phyloP scores from a whole-genome alignment of 139 green algal genomes.

The Chlamydomonas sp. region DNA sequence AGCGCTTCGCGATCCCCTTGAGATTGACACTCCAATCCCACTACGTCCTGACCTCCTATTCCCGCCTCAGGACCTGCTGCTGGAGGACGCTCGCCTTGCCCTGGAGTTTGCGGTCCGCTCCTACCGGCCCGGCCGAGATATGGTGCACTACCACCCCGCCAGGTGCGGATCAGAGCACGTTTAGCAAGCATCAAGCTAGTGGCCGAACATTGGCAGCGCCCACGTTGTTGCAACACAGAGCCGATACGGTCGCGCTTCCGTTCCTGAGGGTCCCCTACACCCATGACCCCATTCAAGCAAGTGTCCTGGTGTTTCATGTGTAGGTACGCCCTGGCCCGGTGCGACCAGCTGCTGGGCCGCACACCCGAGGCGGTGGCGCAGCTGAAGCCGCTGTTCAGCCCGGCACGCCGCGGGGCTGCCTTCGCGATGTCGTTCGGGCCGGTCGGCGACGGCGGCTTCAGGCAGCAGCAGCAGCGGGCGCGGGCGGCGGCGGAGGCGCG shows the following conservation, averaged over 20 bases:
- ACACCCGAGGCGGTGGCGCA: not conserved
- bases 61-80: constrained; percentile 16
- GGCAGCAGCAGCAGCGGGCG: not conserved
- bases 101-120: constrained; percentile 9
- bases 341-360: constrained; percentile 12
- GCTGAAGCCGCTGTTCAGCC: constrained; percentile 27
- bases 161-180: not conserved
- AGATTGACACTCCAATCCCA: not conserved
- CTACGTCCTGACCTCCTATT: not conserved
- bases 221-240: too few species aligned
- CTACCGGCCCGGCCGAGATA: constrained; percentile 12
- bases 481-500: not conserved
- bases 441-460: constrained; percentile 1
- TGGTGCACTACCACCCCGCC: constrained; percentile 21
- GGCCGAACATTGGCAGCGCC: too few species aligned
- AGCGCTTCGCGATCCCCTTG: too few species aligned
- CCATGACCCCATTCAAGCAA: too few species aligned
- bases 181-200: too few species aligned
- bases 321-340: constrained; percentile 4
- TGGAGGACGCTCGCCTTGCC: constrained; percentile 18
- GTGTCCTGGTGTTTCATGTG: too few species aligned
- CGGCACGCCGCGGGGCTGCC: not conserved
- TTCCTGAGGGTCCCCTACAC: too few species aligned
- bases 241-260: too few species aligned
- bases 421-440: not conserved